These are phyloP conservation scores for Blastobotrys attinorum DNA, from an alignment of 805 yeast genomes.

Conservation along the genomic window DNA sequence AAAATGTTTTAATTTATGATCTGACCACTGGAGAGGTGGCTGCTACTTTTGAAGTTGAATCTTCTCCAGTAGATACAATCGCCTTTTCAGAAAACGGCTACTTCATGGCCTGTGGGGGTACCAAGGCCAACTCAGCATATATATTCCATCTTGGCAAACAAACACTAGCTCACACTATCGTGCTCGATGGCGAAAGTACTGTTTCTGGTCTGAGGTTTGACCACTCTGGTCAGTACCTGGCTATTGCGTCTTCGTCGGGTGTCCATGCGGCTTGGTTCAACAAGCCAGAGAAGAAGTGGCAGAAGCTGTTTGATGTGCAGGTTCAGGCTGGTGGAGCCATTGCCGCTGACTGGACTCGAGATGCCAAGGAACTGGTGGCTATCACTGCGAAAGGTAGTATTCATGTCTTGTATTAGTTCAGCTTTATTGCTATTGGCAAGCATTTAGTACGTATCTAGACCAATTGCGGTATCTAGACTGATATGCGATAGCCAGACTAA, in stretches of 20 bases:
- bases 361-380: constrained; percentile 12
- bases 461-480: too few relatives aligned
- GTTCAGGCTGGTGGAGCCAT: constrained; percentile 4
- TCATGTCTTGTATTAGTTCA: constrained; percentile 1
- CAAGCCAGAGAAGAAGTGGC: constrained; percentile 37
- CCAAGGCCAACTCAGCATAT: constrained; percentile 26
- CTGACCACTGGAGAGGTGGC: constrained; percentile 30
- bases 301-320: constrained; percentile 3
- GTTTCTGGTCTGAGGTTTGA: constrained; percentile 17
- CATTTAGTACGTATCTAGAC: background rate
- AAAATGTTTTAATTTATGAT: constrained; percentile 33
- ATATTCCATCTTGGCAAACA: constrained; percentile 45
- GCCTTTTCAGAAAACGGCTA: constrained; percentile 59
- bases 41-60: constrained; percentile 9
- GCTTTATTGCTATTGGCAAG: background rate
- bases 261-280: constrained; percentile 31
- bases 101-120: constrained; percentile 39
- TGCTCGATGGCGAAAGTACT: constrained; percentile 6
- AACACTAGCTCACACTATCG: constrained; percentile 8
- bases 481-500: too few relatives aligned
- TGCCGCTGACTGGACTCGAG: constrained; percentile 14
- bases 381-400: constrained; percentile 16
- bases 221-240: constrained; percentile 25
- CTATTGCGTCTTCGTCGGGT: constrained; percentile 14
- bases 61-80: constrained; percentile 29